Evolutionary conservation across 116 monocot species (phyloP).

Genomic region (Dioscorea cayenensis): DNA sequence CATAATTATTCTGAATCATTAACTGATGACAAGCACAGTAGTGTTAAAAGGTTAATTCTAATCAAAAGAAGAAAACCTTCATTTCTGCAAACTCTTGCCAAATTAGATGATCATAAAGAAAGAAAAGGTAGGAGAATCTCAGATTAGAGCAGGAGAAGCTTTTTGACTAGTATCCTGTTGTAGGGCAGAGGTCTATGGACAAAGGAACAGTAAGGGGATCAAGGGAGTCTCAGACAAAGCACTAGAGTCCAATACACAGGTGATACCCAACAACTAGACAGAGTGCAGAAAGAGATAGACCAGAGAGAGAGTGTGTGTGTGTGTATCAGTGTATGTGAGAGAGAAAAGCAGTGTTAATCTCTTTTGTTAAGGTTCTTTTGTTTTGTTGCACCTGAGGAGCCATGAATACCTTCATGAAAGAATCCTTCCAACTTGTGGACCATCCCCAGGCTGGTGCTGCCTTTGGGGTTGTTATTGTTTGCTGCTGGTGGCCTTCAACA

Average conservation of each 20-base stretch:
- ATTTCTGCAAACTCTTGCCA: not conserved
- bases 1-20: too few species aligned
- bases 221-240: constrained; percentile 3
- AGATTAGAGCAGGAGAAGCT: constrained; percentile 11
- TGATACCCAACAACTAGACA: constrained; percentile 14
- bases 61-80: not conserved
- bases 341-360: not conserved
- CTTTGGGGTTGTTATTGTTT: not conserved
- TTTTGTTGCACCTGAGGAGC: not conserved
- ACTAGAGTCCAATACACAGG: constrained; percentile 6
- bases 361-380: constrained; percentile 3
- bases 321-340: not conserved
- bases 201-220: not conserved
- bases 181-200: not conserved
- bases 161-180: constrained; percentile 25
- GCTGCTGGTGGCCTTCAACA: not conserved
- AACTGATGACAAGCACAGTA: not conserved
- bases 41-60: not conserved
- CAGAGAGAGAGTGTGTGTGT: not conserved
- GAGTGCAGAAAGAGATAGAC: not conserved
- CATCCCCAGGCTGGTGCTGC: not conserved
- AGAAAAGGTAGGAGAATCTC: constrained; percentile 14
- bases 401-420: not conserved
- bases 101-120: constrained; percentile 12
- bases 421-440: not conserved